Base-by-base conservation (phyloP, 73 alveolate species). In the Paramecium pentaurelia region DNA sequence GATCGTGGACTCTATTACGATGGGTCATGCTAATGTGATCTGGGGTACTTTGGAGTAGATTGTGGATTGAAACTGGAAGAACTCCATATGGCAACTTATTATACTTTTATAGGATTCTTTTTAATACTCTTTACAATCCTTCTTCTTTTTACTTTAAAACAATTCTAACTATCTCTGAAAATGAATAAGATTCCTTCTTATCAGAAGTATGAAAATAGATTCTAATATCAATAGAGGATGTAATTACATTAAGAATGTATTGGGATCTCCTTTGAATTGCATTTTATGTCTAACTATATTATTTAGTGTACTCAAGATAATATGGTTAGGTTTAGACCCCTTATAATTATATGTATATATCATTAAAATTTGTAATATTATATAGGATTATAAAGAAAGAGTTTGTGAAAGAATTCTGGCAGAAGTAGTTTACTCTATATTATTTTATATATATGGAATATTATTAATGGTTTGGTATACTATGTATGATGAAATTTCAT, bases 401-500 rank as follows among this genome's bases (percentile, higher is more conserved):
- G 91, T 80, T 18, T 25, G 30, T 45, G 71, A 80, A 22, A 80
- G 91, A 80, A 45, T 80, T 9, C 16, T 80, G 34, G 91, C 91
- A 27, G 91, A 80, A 80, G 58, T 80, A 22, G 77, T 49, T 45
- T 80, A 80, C 6, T 45, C 77, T 1, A 45, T 80, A 6, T 22
- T 80, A 80, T 80, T 80, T 49, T 40, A 25, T 20, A 80, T 80
- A 7, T 80, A 80, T 80, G 91, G 91, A 9, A 80, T 80, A 12
- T 49, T 80, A 80, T 27, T 80, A 27, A 80, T 80, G 47, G 91
- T 80, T 28, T 80, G 91, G 91, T 80, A 80, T 27, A 47, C 91
- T 8, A 80, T 80, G 91, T 80, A 80, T 80, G 91, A 80, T 44
- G 91, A 80, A 80, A 80, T 80, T 9, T 80, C 91, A 80, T 80